Evolutionary conservation across 441 rosid genomes (phyloP), one percentile per base, ranked within the genome.

Genomic region (Hura crepitans): DNA sequence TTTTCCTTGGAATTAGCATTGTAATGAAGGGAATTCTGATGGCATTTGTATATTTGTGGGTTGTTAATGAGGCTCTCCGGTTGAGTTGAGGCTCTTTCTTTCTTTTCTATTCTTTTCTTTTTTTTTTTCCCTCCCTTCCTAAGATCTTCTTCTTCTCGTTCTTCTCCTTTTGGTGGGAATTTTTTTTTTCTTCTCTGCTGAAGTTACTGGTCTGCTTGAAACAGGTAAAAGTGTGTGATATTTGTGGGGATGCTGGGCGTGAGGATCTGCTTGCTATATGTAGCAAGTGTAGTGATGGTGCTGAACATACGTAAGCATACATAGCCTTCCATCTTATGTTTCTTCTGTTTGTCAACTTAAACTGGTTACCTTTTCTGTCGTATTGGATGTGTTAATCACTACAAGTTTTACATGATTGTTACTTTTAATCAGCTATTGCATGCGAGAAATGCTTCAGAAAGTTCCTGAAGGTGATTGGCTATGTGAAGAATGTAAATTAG

Each of bases 161-260:
- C 3, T 27, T 46, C 43, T 60, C 28, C 14, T 43, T 37, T 68
- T 31, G 28, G 10, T 50, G n/a, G n/a, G n/a, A n/a, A n/a, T n/a
- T 13, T 6, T 53, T 49, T 10, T n/a, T 37, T 64, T 22, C 49
- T 71, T n/a, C n/a, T n/a, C 27, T 72, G 28, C 74, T 74, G 74
- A 76, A 28, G 23, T 53, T 23, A 68, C 68, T 64, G 45, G 62
- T 67, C 72, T 74, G 49, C 54, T 51, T 74, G 81, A 62, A 81
- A 79, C 86, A 96, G 99, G 99, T 96, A 67, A 96, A 96, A 83
- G 97, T 96, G 51, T 96, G 99, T 75, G 99, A 96, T 81, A 93
- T 91, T 63, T 96, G 99, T 72, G 99, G 98, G 74, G 99, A 96
- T 85, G 93, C 98, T 46, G 99, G 99, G 57, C 88, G 94, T 64